These are phyloP conservation scores for Graphiopsis chlorocephala DNA, from an alignment of 2,329 filamentous ascomycete species.

Conservation along the genomic window DNA sequence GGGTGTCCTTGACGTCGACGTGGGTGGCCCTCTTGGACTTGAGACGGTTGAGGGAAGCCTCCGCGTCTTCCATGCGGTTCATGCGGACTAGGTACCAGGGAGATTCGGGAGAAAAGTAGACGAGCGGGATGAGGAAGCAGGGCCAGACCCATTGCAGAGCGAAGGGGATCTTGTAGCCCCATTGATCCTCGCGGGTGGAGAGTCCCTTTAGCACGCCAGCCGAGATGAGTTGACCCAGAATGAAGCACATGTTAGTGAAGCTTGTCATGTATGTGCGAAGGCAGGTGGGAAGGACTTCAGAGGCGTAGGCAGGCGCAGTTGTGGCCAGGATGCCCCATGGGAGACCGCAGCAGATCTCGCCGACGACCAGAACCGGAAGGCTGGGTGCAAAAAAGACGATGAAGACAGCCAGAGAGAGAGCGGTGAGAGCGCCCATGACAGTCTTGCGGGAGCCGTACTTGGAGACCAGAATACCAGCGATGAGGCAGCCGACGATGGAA, in stretches of 20 bases:
- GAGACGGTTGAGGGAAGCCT: constrained; percentile 24
- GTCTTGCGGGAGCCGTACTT: constrained; percentile 43
- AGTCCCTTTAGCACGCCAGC: constrained; percentile 34
- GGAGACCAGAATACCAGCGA: constrained; percentile 66
- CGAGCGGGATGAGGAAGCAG: constrained; percentile 32
- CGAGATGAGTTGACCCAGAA: constrained; percentile 40
- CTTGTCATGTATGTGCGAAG: constrained; percentile 25
- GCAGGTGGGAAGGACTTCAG: constrained; percentile 38
- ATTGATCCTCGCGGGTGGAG: constrained; percentile 9
- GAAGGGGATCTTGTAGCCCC: constrained; percentile 39
- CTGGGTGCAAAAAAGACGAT: constrained; percentile 42
- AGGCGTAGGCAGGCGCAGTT: constrained; percentile 38
- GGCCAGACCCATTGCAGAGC: constrained; percentile 50
- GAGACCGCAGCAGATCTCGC: constrained; percentile 30
- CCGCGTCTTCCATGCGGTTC: constrained; percentile 26
- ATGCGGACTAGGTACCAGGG: constrained; percentile 34
- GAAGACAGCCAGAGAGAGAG: constrained; percentile 55
- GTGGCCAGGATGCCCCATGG: constrained; percentile 31
- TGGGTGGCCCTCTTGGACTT: constrained; percentile 24
- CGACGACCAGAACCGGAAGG: constrained; percentile 29
- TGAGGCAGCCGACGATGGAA: constrained; percentile 62
- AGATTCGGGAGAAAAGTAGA: constrained; percentile 30
- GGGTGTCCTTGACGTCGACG: constrained; percentile 27
- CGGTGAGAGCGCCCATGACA: constrained; percentile 56
- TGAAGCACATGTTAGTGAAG: constrained; percentile 44